phyloP scores from a whole-genome alignment of 108 stramenopile species.

The Cyclostephanos tholiformis region DNA sequence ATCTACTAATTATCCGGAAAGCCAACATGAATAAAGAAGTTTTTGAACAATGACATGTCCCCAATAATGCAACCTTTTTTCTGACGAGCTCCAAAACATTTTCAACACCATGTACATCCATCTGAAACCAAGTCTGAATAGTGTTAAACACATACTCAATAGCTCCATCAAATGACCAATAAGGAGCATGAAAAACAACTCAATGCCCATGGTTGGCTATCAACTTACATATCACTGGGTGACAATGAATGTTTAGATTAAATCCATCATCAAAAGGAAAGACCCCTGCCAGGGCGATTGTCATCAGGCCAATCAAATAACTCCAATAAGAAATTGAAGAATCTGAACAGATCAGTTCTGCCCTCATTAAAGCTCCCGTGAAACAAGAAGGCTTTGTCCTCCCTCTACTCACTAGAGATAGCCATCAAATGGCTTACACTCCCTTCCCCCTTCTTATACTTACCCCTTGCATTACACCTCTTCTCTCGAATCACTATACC shows the following conservation, averaged over 20 bases:
- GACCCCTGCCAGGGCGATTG: not conserved
- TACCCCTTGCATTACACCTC: not conserved
- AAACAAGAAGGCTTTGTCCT: not conserved
- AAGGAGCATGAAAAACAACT: constrained; percentile 3
- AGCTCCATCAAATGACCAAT: constrained; percentile 21
- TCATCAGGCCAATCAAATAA: not conserved
- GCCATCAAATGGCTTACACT: not conserved
- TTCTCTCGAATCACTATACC: not conserved
- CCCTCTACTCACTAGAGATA: not conserved
- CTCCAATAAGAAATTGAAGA: not conserved
- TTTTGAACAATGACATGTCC: not conserved
- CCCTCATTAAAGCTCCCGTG: not conserved
- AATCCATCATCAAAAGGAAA: constrained; percentile 24
- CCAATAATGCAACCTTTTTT: not conserved
- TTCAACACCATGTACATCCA: not conserved
- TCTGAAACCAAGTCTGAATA: not conserved
- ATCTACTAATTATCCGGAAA: not conserved
- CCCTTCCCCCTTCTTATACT: not conserved
- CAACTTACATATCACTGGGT: not conserved
- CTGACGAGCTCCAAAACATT: not conserved
- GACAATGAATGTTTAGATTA: constrained; percentile 12
- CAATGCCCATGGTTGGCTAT: constrained; percentile 4
- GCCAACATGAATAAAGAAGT: not conserved
- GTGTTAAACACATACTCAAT: constrained; percentile 31
- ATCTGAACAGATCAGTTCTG: not conserved